Evolutionary conservation across 1,139 yeast genomes (phyloP).

Genomic region (Petasospora rhodanensis): DNA sequence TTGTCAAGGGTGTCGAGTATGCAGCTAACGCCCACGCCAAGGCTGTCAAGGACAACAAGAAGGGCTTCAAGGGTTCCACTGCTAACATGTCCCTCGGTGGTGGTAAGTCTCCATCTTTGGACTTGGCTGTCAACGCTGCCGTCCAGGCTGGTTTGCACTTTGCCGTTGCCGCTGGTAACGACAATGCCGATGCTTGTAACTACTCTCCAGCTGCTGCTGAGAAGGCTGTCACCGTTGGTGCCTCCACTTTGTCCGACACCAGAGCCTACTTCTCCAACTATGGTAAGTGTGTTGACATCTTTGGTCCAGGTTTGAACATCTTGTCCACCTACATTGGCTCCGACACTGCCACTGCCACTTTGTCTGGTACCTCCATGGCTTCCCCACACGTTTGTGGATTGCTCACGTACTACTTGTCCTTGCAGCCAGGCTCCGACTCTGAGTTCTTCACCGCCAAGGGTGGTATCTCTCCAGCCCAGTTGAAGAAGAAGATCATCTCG

Average conservation of each 20-base stretch:
- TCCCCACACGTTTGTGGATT: slow-evolving; percentile 96
- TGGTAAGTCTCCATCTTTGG: slow-evolving; percentile 77
- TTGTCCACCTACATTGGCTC: slow-evolving; percentile 87
- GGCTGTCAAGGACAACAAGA: slow-evolving; percentile 51
- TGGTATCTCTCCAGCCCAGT: slow-evolving; percentile 74
- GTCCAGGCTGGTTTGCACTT: slow-evolving; percentile 75
- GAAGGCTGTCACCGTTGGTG: slow-evolving; percentile 77
- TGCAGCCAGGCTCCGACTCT: slow-evolving; percentile 83
- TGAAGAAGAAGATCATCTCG: slow-evolving; percentile 81
- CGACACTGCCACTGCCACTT: slow-evolving; percentile 74
- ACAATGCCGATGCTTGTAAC: slow-evolving; percentile 79
- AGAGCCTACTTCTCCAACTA: slow-evolving; percentile 80
- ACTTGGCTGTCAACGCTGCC: slow-evolving; percentile 80
- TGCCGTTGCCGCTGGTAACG: slow-evolving; percentile 90
- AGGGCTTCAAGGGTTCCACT: slow-evolving; percentile 78
- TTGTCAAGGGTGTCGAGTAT: slow-evolving; percentile 74
- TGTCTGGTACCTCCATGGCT: slow-evolving; percentile 99
- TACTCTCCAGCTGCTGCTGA: slow-evolving; percentile 80
- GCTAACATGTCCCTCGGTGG: slow-evolving; percentile 93
- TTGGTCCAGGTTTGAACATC: slow-evolving; percentile 81
- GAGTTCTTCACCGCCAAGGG: slow-evolving; percentile 59
- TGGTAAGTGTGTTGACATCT: slow-evolving; percentile 81
- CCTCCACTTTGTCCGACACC: slow-evolving; percentile 67
- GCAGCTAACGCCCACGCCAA: slow-evolving; percentile 62
- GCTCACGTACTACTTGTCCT: slow-evolving; percentile 80